Percentiles rank a stretch among this genome's conserved stretches.
Conservation (phyloP, 352 stramenopile species). For the Phytophthora pisi region DNA sequence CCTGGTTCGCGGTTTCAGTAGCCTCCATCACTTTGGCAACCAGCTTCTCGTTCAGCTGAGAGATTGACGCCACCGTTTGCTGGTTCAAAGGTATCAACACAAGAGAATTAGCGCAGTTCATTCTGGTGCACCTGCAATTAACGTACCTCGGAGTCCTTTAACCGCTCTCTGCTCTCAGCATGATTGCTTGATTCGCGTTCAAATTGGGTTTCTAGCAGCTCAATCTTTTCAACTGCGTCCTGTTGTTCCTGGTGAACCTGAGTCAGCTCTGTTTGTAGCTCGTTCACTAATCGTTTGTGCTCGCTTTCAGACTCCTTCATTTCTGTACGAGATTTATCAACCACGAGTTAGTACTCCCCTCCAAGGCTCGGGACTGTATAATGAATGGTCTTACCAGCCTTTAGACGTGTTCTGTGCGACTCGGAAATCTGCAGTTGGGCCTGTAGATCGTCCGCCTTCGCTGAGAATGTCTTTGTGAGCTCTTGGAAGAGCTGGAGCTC, state of each 20-base stretch:
- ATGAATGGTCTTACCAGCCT: constrained; percentile 34
- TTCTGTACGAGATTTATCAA: constrained; percentile 32
- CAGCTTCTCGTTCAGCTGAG: constrained; percentile 77
- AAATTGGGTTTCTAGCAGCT: constrained; percentile 44
- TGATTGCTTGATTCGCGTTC: constrained; percentile 53
- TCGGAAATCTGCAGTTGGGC: constrained; percentile 57
- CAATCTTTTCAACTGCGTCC: constrained; percentile 34
- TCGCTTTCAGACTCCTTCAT: constrained; percentile 39
- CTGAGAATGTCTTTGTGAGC: constrained; percentile 53
- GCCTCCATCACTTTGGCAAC: constrained; percentile 68
- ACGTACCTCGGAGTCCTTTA: constrained; percentile 63
- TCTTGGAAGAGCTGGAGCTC: constrained; percentile 63
- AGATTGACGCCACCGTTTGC: constrained; percentile 71
- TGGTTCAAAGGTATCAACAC: constrained; percentile 11
- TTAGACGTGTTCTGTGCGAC: constrained; percentile 38
- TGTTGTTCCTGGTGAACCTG: constrained; percentile 38
- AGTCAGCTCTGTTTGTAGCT: constrained; percentile 43
- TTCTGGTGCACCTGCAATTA: not conserved
- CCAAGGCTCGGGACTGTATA: not conserved
- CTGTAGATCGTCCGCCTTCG: constrained; percentile 58
- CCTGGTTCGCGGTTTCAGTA: constrained; percentile 58
- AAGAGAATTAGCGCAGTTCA: not conserved
- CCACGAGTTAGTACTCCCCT: not conserved
- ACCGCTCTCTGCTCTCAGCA: constrained; percentile 46
- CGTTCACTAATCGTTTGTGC: constrained; percentile 37